Percentiles rank a stretch among this genome's conserved stretches.
phyloP scores from a whole-genome alignment of 768 basidiomycete genomes.

The Tulasnella sp. region DNA sequence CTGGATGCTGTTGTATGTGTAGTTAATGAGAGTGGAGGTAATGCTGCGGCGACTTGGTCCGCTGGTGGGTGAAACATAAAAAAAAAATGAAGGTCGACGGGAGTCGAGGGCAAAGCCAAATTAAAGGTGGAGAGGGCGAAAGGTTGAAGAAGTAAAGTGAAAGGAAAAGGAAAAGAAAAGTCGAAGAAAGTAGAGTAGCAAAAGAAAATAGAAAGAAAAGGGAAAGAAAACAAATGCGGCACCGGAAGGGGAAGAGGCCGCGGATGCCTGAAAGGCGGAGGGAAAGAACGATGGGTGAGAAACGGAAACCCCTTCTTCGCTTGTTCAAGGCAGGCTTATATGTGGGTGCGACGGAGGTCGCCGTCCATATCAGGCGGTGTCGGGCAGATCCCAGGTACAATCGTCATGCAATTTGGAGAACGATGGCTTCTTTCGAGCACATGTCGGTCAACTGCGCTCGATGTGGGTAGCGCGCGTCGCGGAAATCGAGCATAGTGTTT shows the following conservation, averaged over 20 bases:
- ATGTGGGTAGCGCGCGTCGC: not conserved
- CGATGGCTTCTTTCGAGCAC: not conserved
- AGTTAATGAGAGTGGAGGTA: not conserved
- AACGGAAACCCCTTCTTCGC: not conserved
- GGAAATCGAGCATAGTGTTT: not conserved
- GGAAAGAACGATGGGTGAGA: not conserved
- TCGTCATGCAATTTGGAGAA: not conserved
- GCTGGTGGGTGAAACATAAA: not conserved
- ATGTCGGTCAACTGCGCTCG: not conserved
- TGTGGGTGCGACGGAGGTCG: not conserved
- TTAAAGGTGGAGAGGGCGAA: conserved; percentile 8
- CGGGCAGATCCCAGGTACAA: not conserved
- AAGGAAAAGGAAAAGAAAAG: not conserved
- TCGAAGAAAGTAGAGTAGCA: not conserved
- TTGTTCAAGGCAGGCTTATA: not conserved
- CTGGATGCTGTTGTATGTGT: conserved; percentile 8
- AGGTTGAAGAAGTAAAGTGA: not conserved
- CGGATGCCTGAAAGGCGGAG: not conserved
- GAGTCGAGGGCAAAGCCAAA: not conserved
- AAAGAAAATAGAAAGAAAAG: not conserved
- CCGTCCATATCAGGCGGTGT: not conserved
- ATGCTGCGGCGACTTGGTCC: not conserved
- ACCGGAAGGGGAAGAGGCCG: not conserved
- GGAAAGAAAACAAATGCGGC: not conserved
- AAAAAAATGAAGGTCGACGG: not conserved